Conservation (phyloP, 306 rosid genomes). For the Fragaria iinumae region DNA sequence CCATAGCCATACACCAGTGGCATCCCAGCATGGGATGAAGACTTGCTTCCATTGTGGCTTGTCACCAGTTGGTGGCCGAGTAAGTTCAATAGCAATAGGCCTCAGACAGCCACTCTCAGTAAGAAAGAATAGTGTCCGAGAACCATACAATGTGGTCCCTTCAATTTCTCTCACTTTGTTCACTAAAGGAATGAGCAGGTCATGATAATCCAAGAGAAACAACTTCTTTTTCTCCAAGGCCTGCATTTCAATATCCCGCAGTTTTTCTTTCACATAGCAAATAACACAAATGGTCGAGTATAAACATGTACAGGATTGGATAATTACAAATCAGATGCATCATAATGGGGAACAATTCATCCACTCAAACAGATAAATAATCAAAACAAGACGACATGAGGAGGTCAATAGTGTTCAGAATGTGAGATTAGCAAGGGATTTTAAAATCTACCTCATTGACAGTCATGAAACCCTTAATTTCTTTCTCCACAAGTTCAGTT, state of each 20-base stretch:
- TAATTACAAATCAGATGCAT: not conserved
- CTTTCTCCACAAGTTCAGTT: conserved; percentile 24
- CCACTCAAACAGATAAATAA: not conserved
- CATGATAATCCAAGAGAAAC: conserved; percentile 38
- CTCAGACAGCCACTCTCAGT: conserved; percentile 27
- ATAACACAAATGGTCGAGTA: not conserved
- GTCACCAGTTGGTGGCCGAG: conserved; percentile 27
- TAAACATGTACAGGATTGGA: not conserved
- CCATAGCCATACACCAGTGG: conserved; percentile 36
- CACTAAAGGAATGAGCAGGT: conserved; percentile 33
- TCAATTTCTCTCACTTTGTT: conserved; percentile 32
- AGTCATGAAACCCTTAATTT: conserved; percentile 39
- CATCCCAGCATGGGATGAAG: conserved; percentile 30
- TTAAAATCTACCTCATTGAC: conserved; percentile 30
- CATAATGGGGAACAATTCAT: not conserved
- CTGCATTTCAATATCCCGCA: conserved; percentile 18
- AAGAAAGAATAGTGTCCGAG: conserved; percentile 37
- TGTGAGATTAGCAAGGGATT: not conserved
- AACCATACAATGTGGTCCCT: conserved; percentile 38
- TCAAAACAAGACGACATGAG: not conserved
- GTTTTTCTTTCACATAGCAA: not conserved
- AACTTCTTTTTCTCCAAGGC: conserved; percentile 34
- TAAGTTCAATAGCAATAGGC: conserved; percentile 38
- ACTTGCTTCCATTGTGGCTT: conserved; percentile 38
- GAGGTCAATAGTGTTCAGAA: not conserved